These are phyloP conservation scores for Penicillium roqueforti DNA, from an alignment of 495 filamentous ascomycete species.

Conservation along the genomic window DNA sequence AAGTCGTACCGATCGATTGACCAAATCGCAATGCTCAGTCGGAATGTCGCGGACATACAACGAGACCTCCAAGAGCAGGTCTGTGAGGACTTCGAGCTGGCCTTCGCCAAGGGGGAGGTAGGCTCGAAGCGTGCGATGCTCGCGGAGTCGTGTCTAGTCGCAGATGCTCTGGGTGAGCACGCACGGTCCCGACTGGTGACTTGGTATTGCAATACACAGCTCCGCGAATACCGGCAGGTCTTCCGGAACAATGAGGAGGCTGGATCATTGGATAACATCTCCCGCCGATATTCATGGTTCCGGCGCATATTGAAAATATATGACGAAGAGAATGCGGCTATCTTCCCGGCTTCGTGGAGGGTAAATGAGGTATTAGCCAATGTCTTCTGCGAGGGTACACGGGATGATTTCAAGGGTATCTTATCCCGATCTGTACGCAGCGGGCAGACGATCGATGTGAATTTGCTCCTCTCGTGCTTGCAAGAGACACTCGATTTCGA, in stretches of 20 bases:
- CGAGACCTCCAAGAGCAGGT: conserved; percentile 92
- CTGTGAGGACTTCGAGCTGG: conserved; percentile 96
- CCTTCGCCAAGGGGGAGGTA: conserved; percentile 87
- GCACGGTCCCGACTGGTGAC: conserved; percentile 78
- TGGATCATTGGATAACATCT: conserved; percentile 94
- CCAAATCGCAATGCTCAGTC: conserved; percentile 90
- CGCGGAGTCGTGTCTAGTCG: conserved; percentile 83
- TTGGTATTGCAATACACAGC: conserved; percentile 97
- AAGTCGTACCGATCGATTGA: conserved; percentile 96
- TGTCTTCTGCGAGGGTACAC: conserved; percentile 88
- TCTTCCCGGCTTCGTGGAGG: conserved; percentile 86
- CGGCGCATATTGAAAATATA: conserved; percentile 93
- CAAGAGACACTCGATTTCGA: conserved; percentile 98
- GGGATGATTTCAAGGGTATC: conserved; percentile 93
- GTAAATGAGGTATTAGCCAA: conserved; percentile 90
- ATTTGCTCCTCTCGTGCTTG: conserved; percentile 82
- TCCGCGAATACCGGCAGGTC: conserved; percentile 91
- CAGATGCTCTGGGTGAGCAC: conserved; percentile 91
- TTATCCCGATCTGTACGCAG: conserved; percentile 83
- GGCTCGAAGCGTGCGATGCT: conserved; percentile 63
- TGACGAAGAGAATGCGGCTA: conserved; percentile 84
- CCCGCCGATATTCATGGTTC: conserved; percentile 93
- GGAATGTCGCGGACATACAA: conserved; percentile 92
- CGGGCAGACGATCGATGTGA: conserved; percentile 83
- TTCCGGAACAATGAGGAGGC: conserved; percentile 97